A percentile compares a stretch with the other conserved stretches of the same genome.
phyloP scores from a whole-genome alignment of 345 rosid species.

The Gynandropsis gynandra region DNA sequence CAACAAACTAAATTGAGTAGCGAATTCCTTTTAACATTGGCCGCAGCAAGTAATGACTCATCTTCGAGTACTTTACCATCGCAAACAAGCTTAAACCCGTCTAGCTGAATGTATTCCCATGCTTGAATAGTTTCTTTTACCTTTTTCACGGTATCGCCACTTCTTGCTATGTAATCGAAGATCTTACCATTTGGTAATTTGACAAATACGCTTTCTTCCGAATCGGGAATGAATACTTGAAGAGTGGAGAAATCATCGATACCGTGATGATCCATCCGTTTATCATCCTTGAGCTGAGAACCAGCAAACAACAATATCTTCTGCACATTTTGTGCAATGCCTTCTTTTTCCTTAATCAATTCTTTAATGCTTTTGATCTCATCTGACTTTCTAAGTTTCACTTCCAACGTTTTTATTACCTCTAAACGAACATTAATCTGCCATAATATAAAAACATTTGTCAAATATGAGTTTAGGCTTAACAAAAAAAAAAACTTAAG shows the following conservation, averaged over 20 bases:
- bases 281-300: conserved; percentile 17
- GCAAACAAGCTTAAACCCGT: conserved; percentile 24
- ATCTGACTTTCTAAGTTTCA: conserved; percentile 16
- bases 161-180: conserved; percentile 19
- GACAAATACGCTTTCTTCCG: conserved; percentile 13
- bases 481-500: too few relatives aligned
- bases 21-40: conserved; percentile 19
- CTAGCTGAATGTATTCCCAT: conserved; percentile 22
- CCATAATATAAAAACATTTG: neutral
- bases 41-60: conserved; percentile 23
- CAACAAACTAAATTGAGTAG: conserved; percentile 22
- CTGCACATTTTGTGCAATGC: conserved; percentile 17
- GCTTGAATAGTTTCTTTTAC: conserved; percentile 24
- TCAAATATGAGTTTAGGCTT: too few relatives aligned
- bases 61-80: conserved; percentile 29
- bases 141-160: conserved; percentile 20
- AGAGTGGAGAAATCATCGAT: conserved; percentile 24
- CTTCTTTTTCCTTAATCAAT: conserved; percentile 23
- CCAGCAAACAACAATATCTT: conserved; percentile 27
- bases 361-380: conserved; percentile 27
- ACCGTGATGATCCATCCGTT: conserved; percentile 25
- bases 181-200: conserved; percentile 19
- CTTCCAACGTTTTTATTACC: conserved; percentile 26
- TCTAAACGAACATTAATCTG: conserved; percentile 31
- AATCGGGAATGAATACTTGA: conserved; percentile 13